These are phyloP conservation scores for Westerdykella ornata DNA, from an alignment of 2,329 filamentous ascomycete species.

Conservation along the genomic window DNA sequence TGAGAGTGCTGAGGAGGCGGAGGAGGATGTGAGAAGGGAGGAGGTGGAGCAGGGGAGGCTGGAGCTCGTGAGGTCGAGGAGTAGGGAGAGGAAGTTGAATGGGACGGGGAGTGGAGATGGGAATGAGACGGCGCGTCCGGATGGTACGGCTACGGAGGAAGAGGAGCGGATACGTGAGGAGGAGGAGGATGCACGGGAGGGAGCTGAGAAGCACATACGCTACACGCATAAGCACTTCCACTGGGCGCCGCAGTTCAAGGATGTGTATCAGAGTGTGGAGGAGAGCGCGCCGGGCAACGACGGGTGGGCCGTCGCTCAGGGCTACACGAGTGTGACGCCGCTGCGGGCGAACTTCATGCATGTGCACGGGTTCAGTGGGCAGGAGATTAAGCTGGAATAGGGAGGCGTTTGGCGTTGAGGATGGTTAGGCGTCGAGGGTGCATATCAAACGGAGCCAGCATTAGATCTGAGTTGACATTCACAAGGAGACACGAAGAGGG, in stretches of 20 bases:
- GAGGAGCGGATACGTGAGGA: too few species aligned
- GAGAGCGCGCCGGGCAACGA: slow-evolving; percentile 75
- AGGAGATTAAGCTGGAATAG: slow-evolving; percentile 23
- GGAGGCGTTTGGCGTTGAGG: not conserved
- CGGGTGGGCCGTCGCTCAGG: slow-evolving; percentile 85
- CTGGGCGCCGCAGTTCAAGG: slow-evolving; percentile 81
- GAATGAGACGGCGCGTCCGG: slow-evolving; percentile 11
- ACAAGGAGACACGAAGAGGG: too few species aligned
- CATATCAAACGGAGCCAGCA: too few species aligned
- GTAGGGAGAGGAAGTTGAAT: too few species aligned
- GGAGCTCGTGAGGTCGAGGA: slow-evolving; percentile 21
- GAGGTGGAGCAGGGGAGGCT: slow-evolving; percentile 45
- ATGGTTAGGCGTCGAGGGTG: too few species aligned
- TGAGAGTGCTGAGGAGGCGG: slow-evolving; percentile 57
- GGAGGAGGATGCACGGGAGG: too few species aligned
- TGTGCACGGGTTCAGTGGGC: slow-evolving; percentile 20
- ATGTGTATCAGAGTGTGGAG: slow-evolving; percentile 83
- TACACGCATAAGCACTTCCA: slow-evolving; percentile 85
- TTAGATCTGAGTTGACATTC: too few species aligned
- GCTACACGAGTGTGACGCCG: slow-evolving; percentile 83
- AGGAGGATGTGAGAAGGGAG: slow-evolving; percentile 64
- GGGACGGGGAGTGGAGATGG: slow-evolving; percentile 16
- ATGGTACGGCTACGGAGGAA: slow-evolving; percentile 26
- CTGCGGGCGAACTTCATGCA: slow-evolving; percentile 92
- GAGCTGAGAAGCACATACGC: slow-evolving; percentile 34